Percentiles rank a stretch among this genome's conserved stretches.
These are phyloP conservation scores for Lathyrus oleraceus DNA, from an alignment of 306 rosid genomes.

Conservation along the genomic window DNA sequence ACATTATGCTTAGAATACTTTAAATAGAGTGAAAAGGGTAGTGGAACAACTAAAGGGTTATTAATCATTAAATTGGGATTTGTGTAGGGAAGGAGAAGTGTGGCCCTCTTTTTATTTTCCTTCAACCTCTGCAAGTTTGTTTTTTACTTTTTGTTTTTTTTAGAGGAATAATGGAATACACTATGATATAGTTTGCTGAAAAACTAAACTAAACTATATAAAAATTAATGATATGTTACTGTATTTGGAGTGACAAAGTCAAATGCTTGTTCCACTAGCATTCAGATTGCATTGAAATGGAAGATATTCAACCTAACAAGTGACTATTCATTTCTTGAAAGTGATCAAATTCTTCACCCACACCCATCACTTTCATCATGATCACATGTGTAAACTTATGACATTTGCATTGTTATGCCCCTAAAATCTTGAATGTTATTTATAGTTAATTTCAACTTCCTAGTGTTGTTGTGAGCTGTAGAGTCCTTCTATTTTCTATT, in stretches of 20 bases:
- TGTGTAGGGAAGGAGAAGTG: background rate
- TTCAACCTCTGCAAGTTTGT: background rate
- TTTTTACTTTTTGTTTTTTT: background rate
- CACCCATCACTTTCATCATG: slow-evolving; percentile 39
- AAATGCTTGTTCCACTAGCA: slow-evolving; percentile 60
- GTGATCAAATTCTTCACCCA: slow-evolving; percentile 42
- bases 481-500: too few species aligned
- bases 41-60: background rate
- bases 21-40: background rate
- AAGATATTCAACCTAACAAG: slow-evolving; percentile 40
- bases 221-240: slow-evolving; percentile 33
- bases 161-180: slow-evolving; percentile 4
- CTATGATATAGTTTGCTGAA: background rate
- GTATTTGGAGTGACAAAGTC: slow-evolving; percentile 60
- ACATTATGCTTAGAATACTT: background rate
- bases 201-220: background rate
- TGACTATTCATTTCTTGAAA: slow-evolving; percentile 47
- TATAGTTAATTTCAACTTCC: background rate
- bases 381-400: slow-evolving; percentile 47
- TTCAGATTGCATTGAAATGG: slow-evolving; percentile 51
- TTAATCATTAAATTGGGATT: background rate
- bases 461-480: too few species aligned
- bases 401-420: slow-evolving; percentile 48
- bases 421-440: slow-evolving; percentile 33
- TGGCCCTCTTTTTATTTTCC: slow-evolving; percentile 2